A percentile compares a stretch with the other conserved stretches of the same genome.
These are phyloP conservation scores for Cylindrodendrum hubeiense DNA, from an alignment of 2,329 filamentous ascomycete genomes.

Conservation along the genomic window DNA sequence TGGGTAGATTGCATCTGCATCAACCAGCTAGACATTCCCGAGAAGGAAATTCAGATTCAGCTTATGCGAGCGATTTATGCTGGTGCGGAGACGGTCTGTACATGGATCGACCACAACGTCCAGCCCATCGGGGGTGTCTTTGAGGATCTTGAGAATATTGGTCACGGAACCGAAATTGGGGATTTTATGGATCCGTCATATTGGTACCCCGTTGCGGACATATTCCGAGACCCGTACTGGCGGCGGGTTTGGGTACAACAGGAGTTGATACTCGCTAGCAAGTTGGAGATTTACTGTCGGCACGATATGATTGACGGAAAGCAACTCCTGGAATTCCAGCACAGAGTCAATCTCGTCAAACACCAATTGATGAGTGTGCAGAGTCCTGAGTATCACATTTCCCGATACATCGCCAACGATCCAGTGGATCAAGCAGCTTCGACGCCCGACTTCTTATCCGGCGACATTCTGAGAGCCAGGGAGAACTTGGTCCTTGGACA, in stretches of 20 bases:
- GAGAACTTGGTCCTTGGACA: background rate
- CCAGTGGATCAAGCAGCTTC: background rate
- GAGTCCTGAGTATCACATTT: background rate
- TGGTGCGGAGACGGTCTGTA: constrained; percentile 6
- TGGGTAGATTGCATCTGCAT: constrained; percentile 27
- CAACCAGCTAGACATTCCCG: constrained; percentile 12
- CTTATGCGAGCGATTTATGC: constrained; percentile 20
- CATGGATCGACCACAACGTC: constrained; percentile 17
- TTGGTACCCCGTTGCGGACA: constrained; percentile 20
- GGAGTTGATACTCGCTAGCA: constrained; percentile 8
- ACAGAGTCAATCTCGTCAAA: background rate
- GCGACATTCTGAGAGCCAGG: constrained; percentile 1
- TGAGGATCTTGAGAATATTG: background rate
- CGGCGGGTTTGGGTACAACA: constrained; percentile 16
- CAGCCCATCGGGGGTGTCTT: background rate
- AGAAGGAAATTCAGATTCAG: constrained; percentile 16
- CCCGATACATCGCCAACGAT: background rate
- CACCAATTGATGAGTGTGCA: background rate
- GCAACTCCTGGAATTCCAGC: constrained; percentile 3
- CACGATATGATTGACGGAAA: constrained; percentile 1
- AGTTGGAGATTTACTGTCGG: constrained; percentile 6
- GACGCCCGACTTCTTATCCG: background rate
- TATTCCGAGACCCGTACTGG: constrained; percentile 23
- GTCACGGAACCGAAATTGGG: constrained; percentile 3
- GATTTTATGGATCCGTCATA: constrained; percentile 2